Evolutionary conservation across 139 green algal genomes (phyloP).

Genomic region (Coccomyxa sp.): DNA sequence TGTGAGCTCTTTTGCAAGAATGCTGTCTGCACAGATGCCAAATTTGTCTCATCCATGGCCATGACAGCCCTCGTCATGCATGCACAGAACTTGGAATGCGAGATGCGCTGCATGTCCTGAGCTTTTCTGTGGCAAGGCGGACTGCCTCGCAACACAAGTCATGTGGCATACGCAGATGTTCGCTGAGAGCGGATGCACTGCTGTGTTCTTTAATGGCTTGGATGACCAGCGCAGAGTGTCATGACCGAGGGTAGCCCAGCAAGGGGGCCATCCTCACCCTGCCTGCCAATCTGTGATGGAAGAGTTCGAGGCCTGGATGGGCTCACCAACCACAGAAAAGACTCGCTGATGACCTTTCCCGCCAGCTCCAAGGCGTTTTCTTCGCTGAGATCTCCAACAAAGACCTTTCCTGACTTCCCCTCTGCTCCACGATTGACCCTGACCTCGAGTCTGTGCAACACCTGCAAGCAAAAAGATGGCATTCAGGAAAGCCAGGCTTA

Average conservation of each 20-base stretch:
- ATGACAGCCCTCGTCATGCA: too few species aligned
- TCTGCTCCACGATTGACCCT: constrained; percentile 63
- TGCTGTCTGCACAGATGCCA: too few species aligned
- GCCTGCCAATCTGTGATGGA: not conserved
- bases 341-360: constrained; percentile 66
- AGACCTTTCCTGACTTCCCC: constrained; percentile 59
- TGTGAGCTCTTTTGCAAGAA: not conserved
- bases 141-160: not conserved
- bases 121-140: not conserved
- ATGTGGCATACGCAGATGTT: not conserved
- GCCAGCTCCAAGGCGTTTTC: constrained; percentile 74
- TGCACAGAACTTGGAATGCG: too few species aligned
- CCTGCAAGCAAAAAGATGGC: constrained; percentile 8
- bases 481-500: not conserved
- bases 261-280: too few species aligned
- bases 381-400: constrained; percentile 75
- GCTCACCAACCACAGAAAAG: constrained; percentile 63
- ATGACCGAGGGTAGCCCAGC: too few species aligned
- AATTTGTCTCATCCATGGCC: too few species aligned
- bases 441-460: constrained; percentile 60
- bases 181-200: not conserved
- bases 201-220: too few species aligned
- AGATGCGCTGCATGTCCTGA: too few species aligned
- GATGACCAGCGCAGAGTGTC: too few species aligned
- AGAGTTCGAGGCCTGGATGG: not conserved